Base-by-base conservation (phyloP, 169 alveolate genomes). In the Neospora caninum region DNA sequence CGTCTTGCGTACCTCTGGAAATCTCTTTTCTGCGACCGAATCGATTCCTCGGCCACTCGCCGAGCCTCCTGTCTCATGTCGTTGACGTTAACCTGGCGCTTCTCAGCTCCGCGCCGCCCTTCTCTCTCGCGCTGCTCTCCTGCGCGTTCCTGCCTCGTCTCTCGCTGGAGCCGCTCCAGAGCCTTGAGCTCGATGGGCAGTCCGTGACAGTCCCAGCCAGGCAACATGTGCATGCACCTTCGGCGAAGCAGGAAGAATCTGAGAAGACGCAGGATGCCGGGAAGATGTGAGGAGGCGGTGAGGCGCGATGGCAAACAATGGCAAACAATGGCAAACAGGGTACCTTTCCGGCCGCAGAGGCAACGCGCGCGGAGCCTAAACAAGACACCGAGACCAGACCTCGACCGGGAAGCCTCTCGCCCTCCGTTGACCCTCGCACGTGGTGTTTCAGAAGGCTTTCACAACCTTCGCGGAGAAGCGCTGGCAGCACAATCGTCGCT, bases 121-220 rank as follows among this genome's bases (percentile, higher is more conserved):
- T 78, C 20, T 54, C 39, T 87, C 69, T 84, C 91, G 53, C 80
- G 49, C 25, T n/a, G 4, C 84, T n/a, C 43, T 18, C 16, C 39
- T n/a, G 84, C 84, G 1, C 39, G 43, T 73, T 27, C 7, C 84
- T 34, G 25, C n/a, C 45, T 36, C n/a, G 84, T 43, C 58, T 49
- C 84, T 2, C n/a, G 13, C 42, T n/a, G 84, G 25, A 34, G 49
- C 42, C 25, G 87, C 87, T 1, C 70, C 43, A 69, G 0, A 0
- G 89, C 89, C 36, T 82, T 42, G 86, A 96, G 96, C 95, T 98
- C 99, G 34, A 98, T 97, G 54, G 99, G 99, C 67, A 98, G 94
- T 16, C 99, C 99, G 83, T 97, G 99, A 92, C 98, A 97, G 91
- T 98, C 99, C 98, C 98, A 98, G 67, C 99, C 99, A 13, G 98